Conservation (phyloP, 768 basidiomycete genomes). For the Daedaleopsis nitida region DNA sequence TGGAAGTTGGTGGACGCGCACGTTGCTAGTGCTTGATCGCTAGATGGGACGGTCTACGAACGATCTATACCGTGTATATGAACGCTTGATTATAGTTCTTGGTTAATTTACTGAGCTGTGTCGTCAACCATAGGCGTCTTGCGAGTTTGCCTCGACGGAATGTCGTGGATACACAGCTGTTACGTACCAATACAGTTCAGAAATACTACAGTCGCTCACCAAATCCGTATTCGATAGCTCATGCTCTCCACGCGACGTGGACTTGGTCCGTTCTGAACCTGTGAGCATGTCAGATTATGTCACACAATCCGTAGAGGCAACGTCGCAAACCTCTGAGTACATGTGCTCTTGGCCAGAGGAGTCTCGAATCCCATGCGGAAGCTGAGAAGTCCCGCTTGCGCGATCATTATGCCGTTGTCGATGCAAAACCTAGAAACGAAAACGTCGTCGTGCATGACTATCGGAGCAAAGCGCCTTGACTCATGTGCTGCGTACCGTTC, state of each 20-base stretch:
- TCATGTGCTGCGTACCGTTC: constrained; percentile 63
- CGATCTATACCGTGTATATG: no score
- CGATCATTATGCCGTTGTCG: constrained; percentile 99
- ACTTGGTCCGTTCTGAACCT: constrained; percentile 97
- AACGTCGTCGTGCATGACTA: background rate
- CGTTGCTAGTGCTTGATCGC: constrained; percentile 37
- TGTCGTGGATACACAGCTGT: constrained; percentile 6
- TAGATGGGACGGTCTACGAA: background rate
- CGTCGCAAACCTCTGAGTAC: constrained; percentile 80
- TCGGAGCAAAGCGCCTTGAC: constrained; percentile 1
- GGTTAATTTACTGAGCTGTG: no score
- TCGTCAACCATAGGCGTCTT: no score
- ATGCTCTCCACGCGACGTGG: constrained; percentile 85
- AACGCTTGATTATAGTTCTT: no score
- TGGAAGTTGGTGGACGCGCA: constrained; percentile 54
- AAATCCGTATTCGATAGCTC: constrained; percentile 15
- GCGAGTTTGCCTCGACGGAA: no score
- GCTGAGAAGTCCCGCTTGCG: constrained; percentile 91
- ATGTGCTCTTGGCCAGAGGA: constrained; percentile 75
- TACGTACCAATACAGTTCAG: constrained; percentile 2
- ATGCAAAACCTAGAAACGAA: constrained; percentile 80
- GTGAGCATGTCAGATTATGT: background rate
- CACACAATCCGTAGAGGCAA: background rate
- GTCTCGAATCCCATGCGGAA: constrained; percentile 90
- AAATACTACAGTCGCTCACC: background rate